Conservation (phyloP, 2,329 filamentous ascomycete genomes). For the Elsinoe australis region DNA sequence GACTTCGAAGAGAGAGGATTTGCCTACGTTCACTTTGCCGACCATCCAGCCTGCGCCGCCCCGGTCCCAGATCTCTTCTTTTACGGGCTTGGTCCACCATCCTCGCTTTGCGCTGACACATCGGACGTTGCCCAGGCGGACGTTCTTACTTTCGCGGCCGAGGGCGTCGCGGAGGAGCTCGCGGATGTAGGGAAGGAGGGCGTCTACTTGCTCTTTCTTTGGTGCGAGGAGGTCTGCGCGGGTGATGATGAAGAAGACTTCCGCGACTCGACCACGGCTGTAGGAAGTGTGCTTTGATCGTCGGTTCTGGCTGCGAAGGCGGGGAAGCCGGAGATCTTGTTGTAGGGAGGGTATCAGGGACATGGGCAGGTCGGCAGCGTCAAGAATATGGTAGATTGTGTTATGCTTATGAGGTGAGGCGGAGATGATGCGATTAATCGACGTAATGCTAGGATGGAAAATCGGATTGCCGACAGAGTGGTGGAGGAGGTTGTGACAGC, state of each 20-base stretch:
- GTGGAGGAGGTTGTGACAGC: slow-evolving; percentile 76
- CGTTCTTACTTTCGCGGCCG: slow-evolving; percentile 55
- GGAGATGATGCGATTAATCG: slow-evolving; percentile 73
- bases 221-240: slow-evolving; percentile 79
- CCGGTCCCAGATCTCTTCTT: slow-evolving; percentile 73
- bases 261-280: slow-evolving; percentile 59
- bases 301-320: slow-evolving; percentile 71
- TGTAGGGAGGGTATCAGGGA: slow-evolving; percentile 75
- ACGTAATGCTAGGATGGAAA: slow-evolving; percentile 70
- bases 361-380: slow-evolving; percentile 95
- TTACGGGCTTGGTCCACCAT: slow-evolving; percentile 88
- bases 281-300: slow-evolving; percentile 62
- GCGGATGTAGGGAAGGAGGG: slow-evolving; percentile 75
- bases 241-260: slow-evolving; percentile 86
- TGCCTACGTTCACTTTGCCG: slow-evolving; percentile 96
- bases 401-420: slow-evolving; percentile 88
- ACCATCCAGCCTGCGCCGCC: slow-evolving; percentile 92
- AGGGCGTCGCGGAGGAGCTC: slow-evolving; percentile 70
- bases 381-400: slow-evolving; percentile 89
- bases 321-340: slow-evolving; percentile 60
- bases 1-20: slow-evolving; percentile 81
- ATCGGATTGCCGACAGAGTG: slow-evolving; percentile 66
- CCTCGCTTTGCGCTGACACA: slow-evolving; percentile 77
- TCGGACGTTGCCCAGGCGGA: slow-evolving; percentile 80
- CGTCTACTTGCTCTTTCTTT: slow-evolving; percentile 73